Conservation (phyloP, 805 yeast genomes). For the Jamesozyma lodderae region DNA sequence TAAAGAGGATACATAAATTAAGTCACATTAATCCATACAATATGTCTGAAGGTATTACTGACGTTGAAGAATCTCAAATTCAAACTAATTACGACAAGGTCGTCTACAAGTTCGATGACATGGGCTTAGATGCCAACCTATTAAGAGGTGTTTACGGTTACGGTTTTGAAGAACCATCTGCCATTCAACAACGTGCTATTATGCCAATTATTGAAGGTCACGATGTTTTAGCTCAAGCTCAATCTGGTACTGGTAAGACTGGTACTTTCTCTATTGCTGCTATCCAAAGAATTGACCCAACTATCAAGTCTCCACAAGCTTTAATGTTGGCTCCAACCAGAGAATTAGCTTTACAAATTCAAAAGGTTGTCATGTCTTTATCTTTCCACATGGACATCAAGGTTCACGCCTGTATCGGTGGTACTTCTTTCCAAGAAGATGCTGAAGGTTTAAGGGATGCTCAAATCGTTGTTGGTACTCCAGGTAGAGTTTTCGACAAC, state of each 20-base stretch:
- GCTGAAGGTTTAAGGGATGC: slow-evolving; percentile 72
- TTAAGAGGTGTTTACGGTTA: slow-evolving; percentile 67
- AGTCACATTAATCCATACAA: slow-evolving; percentile 1
- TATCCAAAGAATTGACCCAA: slow-evolving; percentile 65
- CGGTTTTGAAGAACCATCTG: slow-evolving; percentile 95
- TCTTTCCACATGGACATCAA: slow-evolving; percentile 85
- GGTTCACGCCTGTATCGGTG: slow-evolving; percentile 97
- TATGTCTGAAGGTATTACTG: slow-evolving; percentile 56
- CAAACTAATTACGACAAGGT: slow-evolving; percentile 96
- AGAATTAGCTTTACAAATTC: slow-evolving; percentile 94
- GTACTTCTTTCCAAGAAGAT: slow-evolving; percentile 85
- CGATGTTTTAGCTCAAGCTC: slow-evolving; percentile 97
- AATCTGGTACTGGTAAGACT: slow-evolving; percentile 98
- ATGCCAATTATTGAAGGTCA: slow-evolving; percentile 88
- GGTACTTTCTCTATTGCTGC: slow-evolving; percentile 91
- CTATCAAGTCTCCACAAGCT: slow-evolving; percentile 75
- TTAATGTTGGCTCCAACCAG: slow-evolving; percentile 94
- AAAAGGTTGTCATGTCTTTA: slow-evolving; percentile 80
- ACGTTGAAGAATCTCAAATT: slow-evolving; percentile 74
- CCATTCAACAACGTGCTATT: slow-evolving; percentile 96
- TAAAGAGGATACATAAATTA: background rate
- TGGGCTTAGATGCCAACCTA: slow-evolving; percentile 58
- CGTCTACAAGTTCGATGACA: slow-evolving; percentile 65
- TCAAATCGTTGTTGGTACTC: slow-evolving; percentile 94
- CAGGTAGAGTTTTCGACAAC: slow-evolving; percentile 96